Conservation (phyloP, 2,329 filamentous ascomycete genomes). For the Nemania serpens region DNA sequence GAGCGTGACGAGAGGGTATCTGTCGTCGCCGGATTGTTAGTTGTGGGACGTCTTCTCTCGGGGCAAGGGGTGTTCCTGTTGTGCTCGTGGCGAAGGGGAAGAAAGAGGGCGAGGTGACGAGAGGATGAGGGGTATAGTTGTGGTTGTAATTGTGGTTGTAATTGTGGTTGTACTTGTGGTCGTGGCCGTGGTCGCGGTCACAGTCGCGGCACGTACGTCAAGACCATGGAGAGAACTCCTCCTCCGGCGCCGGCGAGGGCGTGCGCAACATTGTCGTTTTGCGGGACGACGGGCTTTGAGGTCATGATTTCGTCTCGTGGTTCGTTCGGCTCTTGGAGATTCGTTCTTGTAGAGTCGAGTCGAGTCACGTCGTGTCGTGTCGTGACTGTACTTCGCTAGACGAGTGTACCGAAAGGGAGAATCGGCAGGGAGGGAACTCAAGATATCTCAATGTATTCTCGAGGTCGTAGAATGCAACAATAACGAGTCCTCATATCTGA, state of each 20-base stretch:
- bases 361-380: no score
- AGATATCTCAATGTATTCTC: constrained; percentile 6
- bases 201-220: constrained; percentile 66
- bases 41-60: not conserved
- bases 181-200: not conserved
- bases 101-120: not conserved
- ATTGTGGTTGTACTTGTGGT: not conserved
- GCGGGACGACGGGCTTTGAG: constrained; percentile 69
- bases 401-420: not conserved
- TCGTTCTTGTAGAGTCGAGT: not conserved
- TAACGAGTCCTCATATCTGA: constrained; percentile 10
- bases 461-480: not conserved
- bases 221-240: constrained; percentile 90
- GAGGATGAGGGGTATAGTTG: not conserved
- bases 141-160: not conserved
- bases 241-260: constrained; percentile 91
- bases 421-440: not conserved
- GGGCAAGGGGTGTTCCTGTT: no score
- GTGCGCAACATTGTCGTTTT: constrained; percentile 96
- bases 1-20: constrained; percentile 94
- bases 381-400: not conserved
- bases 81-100: not conserved
- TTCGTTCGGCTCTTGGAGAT: not conserved
- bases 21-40: constrained; percentile 44
- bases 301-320: constrained; percentile 29